A percentile compares a stretch with the other conserved stretches of the same genome.
phyloP scores from a whole-genome alignment of 73 alveolate genomes.

The Paramecium pentaurelia region DNA sequence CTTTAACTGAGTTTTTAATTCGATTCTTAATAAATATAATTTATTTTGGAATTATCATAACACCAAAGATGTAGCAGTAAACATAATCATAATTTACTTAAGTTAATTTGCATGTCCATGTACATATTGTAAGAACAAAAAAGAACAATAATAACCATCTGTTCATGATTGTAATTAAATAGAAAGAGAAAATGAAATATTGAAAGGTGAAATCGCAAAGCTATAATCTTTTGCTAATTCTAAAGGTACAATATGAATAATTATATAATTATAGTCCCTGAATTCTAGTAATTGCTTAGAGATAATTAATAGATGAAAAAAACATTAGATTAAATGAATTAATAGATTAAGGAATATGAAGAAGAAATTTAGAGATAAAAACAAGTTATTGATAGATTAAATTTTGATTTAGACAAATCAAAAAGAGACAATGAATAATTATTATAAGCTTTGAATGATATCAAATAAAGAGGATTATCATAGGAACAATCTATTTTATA shows the following conservation, averaged over 20 bases:
- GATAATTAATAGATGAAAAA: slow-evolving; percentile 22
- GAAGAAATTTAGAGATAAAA: slow-evolving; percentile 20
- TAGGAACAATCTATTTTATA: neutral
- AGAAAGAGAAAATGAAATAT: neutral
- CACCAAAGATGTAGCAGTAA: neutral
- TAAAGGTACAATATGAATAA: neutral
- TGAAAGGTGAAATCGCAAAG: neutral
- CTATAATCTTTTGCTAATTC: neutral
- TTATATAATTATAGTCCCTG: neutral
- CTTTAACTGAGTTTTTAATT: neutral
- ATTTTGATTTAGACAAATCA: neutral
- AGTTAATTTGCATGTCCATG: neutral
- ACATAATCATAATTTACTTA: neutral
- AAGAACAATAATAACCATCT: neutral
- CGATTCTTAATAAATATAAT: neutral
- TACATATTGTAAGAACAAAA: neutral
- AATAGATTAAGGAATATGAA: neutral
- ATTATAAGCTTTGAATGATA: neutral
- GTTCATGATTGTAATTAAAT: neutral
- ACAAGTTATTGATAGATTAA: neutral
- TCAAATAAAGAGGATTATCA: neutral
- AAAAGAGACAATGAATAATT: slow-evolving; percentile 26
- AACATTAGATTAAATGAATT: neutral
- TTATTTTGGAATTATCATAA: neutral
- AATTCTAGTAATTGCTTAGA: neutral